Conservation (phyloP, 768 basidiomycete species). For the Candolleomyces efflorescens region DNA sequence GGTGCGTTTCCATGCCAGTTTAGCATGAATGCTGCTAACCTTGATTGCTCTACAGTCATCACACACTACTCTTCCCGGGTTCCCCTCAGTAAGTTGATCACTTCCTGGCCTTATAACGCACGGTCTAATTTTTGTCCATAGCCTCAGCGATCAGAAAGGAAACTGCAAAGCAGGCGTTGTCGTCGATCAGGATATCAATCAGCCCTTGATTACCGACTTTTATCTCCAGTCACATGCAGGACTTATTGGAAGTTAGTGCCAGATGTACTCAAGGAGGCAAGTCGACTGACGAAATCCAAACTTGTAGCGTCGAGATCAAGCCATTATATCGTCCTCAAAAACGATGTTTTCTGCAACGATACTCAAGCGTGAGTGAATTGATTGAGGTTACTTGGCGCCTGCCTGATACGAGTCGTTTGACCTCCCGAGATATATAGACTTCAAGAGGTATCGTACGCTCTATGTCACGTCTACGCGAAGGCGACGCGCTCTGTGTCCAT, state of each 20-base stretch:
- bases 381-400: too few species aligned
- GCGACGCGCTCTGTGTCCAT: conserved; percentile 28
- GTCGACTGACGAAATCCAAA: too few species aligned
- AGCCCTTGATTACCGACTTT: conserved; percentile 45
- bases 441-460: conserved; percentile 19
- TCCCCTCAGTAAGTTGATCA: neutral
- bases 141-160: conserved; percentile 30
- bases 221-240: conserved; percentile 56
- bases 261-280: neutral
- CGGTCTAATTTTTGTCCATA: neutral
- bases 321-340: conserved; percentile 23
- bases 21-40: neutral
- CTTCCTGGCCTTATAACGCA: neutral
- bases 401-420: too few species aligned
- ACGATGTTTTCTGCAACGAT: conserved; percentile 16
- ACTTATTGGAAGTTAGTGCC: conserved; percentile 46
- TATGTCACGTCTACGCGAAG: conserved; percentile 26
- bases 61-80: conserved; percentile 24
- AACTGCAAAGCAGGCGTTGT: conserved; percentile 53
- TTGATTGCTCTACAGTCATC: conserved; percentile 15
- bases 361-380: neutral
- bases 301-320: conserved; percentile 18
- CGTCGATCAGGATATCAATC: conserved; percentile 35
- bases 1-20: conserved; percentile 47
- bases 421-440: conserved; percentile 14